Evolutionary conservation across 2,329 filamentous ascomycete genomes (phyloP), one percentile per base, ranked within the genome.

Genomic region (Hymenoscyphus albidus): DNA sequence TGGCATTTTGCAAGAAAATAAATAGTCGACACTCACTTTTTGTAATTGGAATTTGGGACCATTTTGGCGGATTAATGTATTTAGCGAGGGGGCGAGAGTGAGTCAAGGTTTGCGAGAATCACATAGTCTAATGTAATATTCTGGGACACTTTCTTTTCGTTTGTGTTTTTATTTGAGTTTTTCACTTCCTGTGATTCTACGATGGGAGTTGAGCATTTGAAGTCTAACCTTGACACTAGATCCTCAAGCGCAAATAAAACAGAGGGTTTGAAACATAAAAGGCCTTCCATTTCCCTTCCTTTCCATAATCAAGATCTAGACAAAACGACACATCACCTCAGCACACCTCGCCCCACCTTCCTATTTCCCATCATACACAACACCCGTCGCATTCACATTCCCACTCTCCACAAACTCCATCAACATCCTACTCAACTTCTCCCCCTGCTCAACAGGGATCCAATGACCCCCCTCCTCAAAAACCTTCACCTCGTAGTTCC

Each of bases 401-500:
- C 48, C 42, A 14, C 16, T 6, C 35, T 35, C 18, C 3, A 27
- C 18, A 27, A 54, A 54, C 9, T 27, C 48, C 22, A 54, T 13
- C n/a, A 59, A 42, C 2, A 54, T 3, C n/a, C 22, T 5, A 35
- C 48, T 59, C 16, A 63, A 32, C 38, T 42, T 32, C 14, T 59
- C 18, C 13, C 16, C 14, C n/a, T 38, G 6, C 56, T 63, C 62
- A 27, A 63, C 18, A 7, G 9, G 56, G 2, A 59, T 40, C 62
- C 56, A 63, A 40, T 63, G 62, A 4, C 62, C 62, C 13, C 40
- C 58, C 40, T 61, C 42, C 13, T 44, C 22, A 54, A 54, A 27
- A 22, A 44, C 62, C 12, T 22, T 56, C 2, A 59, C 42, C 18
- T n/a, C 18, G 39, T 54, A 44, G 16, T 59, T 35, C 48, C 39